Conservation (phyloP, 805 yeast genomes). For the Candida manassasensis region DNA sequence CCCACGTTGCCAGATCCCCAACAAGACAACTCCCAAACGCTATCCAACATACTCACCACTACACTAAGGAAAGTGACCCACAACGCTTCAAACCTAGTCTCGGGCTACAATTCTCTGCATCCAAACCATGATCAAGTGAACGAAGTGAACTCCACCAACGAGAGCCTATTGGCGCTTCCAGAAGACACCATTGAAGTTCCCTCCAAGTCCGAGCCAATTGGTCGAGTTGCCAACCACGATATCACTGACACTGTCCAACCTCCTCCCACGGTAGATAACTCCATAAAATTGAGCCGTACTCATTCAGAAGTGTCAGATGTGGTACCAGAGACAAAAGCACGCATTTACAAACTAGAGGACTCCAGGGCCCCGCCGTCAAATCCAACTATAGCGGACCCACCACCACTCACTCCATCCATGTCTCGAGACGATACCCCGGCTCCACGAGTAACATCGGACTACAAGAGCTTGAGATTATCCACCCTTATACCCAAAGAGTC, state of each 20-base stretch:
- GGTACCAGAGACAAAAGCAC: not conserved
- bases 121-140: not conserved
- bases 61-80: slow-evolving; percentile 39
- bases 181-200: not conserved
- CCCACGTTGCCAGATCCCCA: slow-evolving; percentile 43
- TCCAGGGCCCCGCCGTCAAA: not conserved
- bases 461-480: slow-evolving; percentile 28
- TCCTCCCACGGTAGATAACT: no score
- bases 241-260: no score
- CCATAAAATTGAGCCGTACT: not conserved
- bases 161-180: not conserved
- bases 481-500: slow-evolving; percentile 19
- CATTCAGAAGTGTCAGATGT: not conserved
- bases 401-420: slow-evolving; percentile 1
- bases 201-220: not conserved
- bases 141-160: not conserved
- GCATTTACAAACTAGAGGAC: slow-evolving; percentile 1
- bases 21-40: slow-evolving; percentile 26
- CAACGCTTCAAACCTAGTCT: slow-evolving; percentile 37
- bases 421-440: slow-evolving; percentile 3
- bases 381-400: not conserved
- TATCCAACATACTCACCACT: slow-evolving; percentile 31
- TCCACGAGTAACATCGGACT: slow-evolving; percentile 34
- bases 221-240: no score
- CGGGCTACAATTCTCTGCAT: slow-evolving; percentile 11